Base-by-base conservation (phyloP, 805 yeast species). In the Debaryomyces tyrocola region DNA sequence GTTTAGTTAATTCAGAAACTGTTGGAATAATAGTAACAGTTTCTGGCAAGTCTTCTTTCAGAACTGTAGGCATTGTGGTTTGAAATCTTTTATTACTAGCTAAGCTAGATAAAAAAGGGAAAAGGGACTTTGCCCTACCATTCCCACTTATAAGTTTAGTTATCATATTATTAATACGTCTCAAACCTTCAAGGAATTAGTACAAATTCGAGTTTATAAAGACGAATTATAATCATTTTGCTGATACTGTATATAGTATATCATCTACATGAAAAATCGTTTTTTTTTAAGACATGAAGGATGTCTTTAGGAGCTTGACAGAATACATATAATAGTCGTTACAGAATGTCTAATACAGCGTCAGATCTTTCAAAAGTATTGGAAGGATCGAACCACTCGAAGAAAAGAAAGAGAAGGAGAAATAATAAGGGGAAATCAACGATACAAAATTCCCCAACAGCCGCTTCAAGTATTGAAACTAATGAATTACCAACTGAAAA, bases 21-120 rank as follows among this genome's bases (percentile, higher is more conserved):
- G 71, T 54, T 2, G 78, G 78, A 11, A 73, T 66, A 38, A 73
- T 66, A 14, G 69, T 61, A n/a, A 70, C 59, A 7, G 74, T 67
- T 20, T 60, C 67, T 1, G 73, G 69, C 2, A 44, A 18, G 15
- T 46, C 46, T 12, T 54, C 17, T 7, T 15, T 20, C 11, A 15
- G 28, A 37, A 17, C 6, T 31, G 27, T 4, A 36, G n/a, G 4
- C 4, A 5, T 11, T 33, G 36, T 34, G 3, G 40, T 17, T 18
- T 21, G 20, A 15, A 37, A 37, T 37, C 40, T 37, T 37, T 37
- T 37, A 3, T 14, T 20, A 20, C 20, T 15, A 12, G 18, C 6
- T 35, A 35, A 35, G 20, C 21, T 35, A 15, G 38, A 24, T 4
- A 24, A 2, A 24, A 24, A 24, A 24, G 27, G 27, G 7, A 24